These are phyloP conservation scores for Leptographium lundbergii DNA, from an alignment of 2,329 filamentous ascomycete species.

Conservation along the genomic window DNA sequence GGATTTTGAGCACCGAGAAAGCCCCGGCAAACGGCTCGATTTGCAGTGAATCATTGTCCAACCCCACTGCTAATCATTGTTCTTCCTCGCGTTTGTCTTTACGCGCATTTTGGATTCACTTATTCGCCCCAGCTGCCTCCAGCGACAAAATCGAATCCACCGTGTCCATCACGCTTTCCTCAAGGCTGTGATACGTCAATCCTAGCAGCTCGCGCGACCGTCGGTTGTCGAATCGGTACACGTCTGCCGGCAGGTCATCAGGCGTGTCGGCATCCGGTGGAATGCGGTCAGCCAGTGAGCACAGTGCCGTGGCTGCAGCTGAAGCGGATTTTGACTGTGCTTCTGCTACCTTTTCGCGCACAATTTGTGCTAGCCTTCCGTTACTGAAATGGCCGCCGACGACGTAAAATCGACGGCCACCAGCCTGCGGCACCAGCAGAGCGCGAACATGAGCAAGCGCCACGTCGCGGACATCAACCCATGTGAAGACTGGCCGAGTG, in stretches of 20 bases:
- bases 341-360: constrained; percentile 18
- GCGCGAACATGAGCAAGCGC: constrained; percentile 51
- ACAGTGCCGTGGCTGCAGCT: too few relatives aligned
- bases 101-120: not conserved
- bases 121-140: not conserved
- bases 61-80: not conserved
- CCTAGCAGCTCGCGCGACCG: constrained; percentile 43
- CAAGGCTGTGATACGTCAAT: constrained; percentile 43
- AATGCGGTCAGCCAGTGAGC: constrained; percentile 25
- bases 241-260: constrained; percentile 29
- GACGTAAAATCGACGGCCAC: constrained; percentile 50
- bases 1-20: not conserved
- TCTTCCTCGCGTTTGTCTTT: not conserved
- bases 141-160: constrained; percentile 27
- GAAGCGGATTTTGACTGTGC: not conserved
- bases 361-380: constrained; percentile 41
- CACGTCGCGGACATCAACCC: constrained; percentile 49
- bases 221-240: constrained; percentile 44
- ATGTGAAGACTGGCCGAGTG: constrained; percentile 43
- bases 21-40: not conserved
- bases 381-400: constrained; percentile 49
- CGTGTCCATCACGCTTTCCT: constrained; percentile 47
- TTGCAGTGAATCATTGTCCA: not conserved
- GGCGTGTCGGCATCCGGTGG: constrained; percentile 18
- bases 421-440: constrained; percentile 41